A percentile compares a stretch with the other conserved stretches of the same genome.
Evolutionary conservation across 2,329 filamentous ascomycete species (phyloP).

Genomic region (Mycosphaerelloides madeirae): DNA sequence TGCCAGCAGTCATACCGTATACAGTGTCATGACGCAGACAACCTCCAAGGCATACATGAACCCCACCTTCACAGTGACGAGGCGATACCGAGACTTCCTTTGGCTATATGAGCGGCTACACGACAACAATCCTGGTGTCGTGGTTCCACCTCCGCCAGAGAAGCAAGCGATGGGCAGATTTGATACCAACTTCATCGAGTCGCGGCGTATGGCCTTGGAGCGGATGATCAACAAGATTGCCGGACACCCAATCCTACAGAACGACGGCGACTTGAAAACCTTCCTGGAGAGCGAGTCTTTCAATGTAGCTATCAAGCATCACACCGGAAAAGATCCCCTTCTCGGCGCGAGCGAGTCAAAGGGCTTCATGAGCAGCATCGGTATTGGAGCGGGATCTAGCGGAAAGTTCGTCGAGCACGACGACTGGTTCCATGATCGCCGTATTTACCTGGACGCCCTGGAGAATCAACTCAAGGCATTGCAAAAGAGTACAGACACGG

Average conservation of each 20-base stretch:
- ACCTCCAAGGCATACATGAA: slow-evolving; percentile 94
- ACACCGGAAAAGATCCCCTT: slow-evolving; percentile 75
- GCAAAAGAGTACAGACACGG: slow-evolving; percentile 88
- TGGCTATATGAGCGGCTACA: slow-evolving; percentile 97
- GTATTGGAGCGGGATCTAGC: slow-evolving; percentile 65
- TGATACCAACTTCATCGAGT: slow-evolving; percentile 94
- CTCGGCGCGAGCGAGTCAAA: slow-evolving; percentile 74
- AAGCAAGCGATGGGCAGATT: slow-evolving; percentile 97
- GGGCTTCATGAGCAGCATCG: slow-evolving; percentile 73
- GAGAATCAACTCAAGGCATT: slow-evolving; percentile 82
- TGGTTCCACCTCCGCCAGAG: slow-evolving; percentile 92
- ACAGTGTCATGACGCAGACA: slow-evolving; percentile 92
- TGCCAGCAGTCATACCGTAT: slow-evolving; percentile 96
- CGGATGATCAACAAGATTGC: slow-evolving; percentile 98
- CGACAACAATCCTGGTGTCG: slow-evolving; percentile 87
- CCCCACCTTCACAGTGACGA: slow-evolving; percentile 85
- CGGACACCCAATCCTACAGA: slow-evolving; percentile 81
- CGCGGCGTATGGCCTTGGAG: slow-evolving; percentile 81
- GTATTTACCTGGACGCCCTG: slow-evolving; percentile 87
- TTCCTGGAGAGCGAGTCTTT: slow-evolving; percentile 96
- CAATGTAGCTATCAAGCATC: slow-evolving; percentile 95
- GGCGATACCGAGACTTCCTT: slow-evolving; percentile 91
- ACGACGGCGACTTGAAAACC: slow-evolving; percentile 89
- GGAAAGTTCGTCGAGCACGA: slow-evolving; percentile 96
- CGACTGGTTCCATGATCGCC: slow-evolving; percentile 98